Evolutionary conservation across 192 early-diverging fungal genomes (phyloP).

Genomic region (Backusella circina): DNA sequence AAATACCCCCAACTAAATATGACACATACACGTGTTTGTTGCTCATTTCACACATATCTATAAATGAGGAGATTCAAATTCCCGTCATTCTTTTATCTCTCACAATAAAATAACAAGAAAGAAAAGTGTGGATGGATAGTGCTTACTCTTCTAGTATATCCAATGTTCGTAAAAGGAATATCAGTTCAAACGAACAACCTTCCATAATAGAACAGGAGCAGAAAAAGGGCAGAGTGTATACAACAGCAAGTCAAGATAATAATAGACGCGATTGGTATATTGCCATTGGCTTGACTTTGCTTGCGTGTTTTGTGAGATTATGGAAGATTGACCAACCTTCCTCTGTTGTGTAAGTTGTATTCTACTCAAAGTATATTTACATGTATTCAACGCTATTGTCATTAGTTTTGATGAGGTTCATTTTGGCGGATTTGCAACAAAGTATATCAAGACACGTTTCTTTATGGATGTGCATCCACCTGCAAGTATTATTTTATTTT

Average conservation of each 20-base stretch:
- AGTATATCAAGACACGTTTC: slow-evolving; percentile 84
- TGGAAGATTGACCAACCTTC: slow-evolving; percentile 40
- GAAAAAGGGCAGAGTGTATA: neutral
- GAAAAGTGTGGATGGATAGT: neutral
- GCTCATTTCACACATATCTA: neutral
- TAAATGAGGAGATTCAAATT: neutral
- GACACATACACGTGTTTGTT: neutral
- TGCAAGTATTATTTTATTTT: slow-evolving; percentile 52
- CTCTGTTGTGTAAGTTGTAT: slow-evolving; percentile 36
- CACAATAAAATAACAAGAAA: neutral
- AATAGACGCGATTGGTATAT: slow-evolving; percentile 24
- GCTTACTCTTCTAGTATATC: slow-evolving; percentile 3
- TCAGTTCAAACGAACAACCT: neutral
- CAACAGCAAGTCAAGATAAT: neutral
- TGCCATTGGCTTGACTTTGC: slow-evolving; percentile 14
- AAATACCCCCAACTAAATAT: neutral
- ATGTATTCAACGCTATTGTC: neutral
- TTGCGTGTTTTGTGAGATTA: slow-evolving; percentile 33
- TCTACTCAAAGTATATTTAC: neutral
- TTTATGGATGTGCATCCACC: slow-evolving; percentile 96
- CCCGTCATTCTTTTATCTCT: neutral
- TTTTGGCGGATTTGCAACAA: slow-evolving; percentile 92
- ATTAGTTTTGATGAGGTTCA: slow-evolving; percentile 96
- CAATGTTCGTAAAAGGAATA: slow-evolving; percentile 2
- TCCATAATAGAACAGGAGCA: neutral